Conservation (phyloP, 805 yeast species). For the Saccharomycopsis lassenensis region DNA sequence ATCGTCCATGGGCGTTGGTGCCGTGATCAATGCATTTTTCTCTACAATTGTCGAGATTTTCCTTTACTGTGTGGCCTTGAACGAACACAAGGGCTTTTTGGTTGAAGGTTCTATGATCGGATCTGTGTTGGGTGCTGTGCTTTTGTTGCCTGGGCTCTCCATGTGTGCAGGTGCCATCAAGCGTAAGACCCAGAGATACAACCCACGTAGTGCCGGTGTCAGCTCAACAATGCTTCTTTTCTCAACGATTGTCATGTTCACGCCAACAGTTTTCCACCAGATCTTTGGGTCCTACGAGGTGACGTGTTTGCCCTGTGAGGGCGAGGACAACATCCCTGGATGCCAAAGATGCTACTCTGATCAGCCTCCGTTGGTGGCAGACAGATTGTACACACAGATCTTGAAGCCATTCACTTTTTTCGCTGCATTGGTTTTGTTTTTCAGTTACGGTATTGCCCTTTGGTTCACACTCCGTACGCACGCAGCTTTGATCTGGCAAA, state of each 20-base stretch:
- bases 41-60: constrained; percentile 92
- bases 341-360: constrained; percentile 67
- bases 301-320: constrained; percentile 49
- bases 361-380: constrained; percentile 67
- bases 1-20: constrained; percentile 98
- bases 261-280: constrained; percentile 84
- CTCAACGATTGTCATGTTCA: constrained; percentile 82
- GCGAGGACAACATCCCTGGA: constrained; percentile 21
- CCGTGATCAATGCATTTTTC: constrained; percentile 94
- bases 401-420: constrained; percentile 73
- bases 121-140: constrained; percentile 82
- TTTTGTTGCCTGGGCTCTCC: constrained; percentile 84
- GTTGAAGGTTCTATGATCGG: constrained; percentile 97
- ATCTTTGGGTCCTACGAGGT: constrained; percentile 82
- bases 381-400: constrained; percentile 51
- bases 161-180: constrained; percentile 97
- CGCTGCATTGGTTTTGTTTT: constrained; percentile 70
- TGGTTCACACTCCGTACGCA: constrained; percentile 92
- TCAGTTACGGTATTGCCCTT: constrained; percentile 80
- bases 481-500: constrained; percentile 93
- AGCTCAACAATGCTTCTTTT: constrained; percentile 90
- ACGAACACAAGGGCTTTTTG: constrained; percentile 72
- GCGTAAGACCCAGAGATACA: constrained; percentile 88
- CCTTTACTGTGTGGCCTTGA: constrained; percentile 76
- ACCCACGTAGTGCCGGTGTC: constrained; percentile 94